Conservation (phyloP, 2,329 filamentous ascomycete species). For the Talaromyces sp. region DNA sequence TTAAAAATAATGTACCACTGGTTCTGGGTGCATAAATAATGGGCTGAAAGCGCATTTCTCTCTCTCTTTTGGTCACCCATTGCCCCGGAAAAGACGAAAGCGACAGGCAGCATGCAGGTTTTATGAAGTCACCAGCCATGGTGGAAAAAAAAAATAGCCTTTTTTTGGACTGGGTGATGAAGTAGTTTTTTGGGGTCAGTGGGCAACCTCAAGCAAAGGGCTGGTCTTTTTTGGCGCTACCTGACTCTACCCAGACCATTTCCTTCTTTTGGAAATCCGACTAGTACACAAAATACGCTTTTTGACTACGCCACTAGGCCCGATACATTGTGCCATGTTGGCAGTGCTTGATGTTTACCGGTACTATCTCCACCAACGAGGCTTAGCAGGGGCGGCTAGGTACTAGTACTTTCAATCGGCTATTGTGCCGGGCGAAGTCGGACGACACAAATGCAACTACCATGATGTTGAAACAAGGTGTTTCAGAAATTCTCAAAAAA, state of each 20-base stretch:
- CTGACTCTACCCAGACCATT: neutral
- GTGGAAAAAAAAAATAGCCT: neutral
- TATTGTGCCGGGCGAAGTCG: too few relatives aligned
- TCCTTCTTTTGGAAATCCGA: neutral
- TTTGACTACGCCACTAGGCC: too few relatives aligned
- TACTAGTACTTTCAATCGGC: too few relatives aligned
- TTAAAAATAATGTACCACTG: too few relatives aligned
- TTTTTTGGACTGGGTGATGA: neutral
- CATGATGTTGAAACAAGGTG: neutral
- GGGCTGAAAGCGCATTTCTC: too few relatives aligned
- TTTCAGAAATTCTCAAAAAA: neutral
- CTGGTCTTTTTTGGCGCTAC: neutral
- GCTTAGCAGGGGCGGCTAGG: neutral
- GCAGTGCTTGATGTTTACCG: neutral
- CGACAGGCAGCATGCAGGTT: too few relatives aligned
- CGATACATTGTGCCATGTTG: neutral
- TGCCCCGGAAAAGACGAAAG: too few relatives aligned
- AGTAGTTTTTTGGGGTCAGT: neutral
- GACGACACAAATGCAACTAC: too few relatives aligned
- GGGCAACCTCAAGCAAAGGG: neutral
- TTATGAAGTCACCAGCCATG: neutral
- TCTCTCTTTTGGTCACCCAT: too few relatives aligned
- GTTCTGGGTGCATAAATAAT: too few relatives aligned
- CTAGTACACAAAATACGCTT: neutral
- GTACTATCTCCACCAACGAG: neutral